Percentiles rank a stretch among this genome's conserved stretches.
Conservation (phyloP, 2,329 filamentous ascomycete species). For the Sarocladium oryzae region DNA sequence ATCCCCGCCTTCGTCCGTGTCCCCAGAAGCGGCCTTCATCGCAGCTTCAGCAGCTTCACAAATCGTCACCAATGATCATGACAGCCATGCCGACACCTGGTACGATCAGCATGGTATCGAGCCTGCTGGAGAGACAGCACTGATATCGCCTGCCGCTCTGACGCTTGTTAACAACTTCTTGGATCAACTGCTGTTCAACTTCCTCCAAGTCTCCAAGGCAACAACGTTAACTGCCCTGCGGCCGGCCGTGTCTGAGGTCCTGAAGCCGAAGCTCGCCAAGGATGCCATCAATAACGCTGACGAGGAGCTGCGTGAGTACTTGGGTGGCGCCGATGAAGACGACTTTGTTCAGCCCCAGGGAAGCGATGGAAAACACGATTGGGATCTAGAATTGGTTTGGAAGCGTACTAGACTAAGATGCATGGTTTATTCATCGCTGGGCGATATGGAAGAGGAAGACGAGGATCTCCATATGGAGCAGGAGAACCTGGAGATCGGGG, state of each 20-base stretch:
- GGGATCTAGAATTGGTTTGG: slow-evolving; percentile 91
- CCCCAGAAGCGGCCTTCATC: slow-evolving; percentile 80
- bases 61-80: slow-evolving; percentile 83
- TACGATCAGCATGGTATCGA: slow-evolving; percentile 63
- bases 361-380: slow-evolving; percentile 48
- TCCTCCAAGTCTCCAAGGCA: slow-evolving; percentile 73
- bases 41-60: slow-evolving; percentile 82
- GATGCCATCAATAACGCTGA: slow-evolving; percentile 79
- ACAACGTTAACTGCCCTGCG: slow-evolving; percentile 69
- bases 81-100: slow-evolving; percentile 64
- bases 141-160: slow-evolving; percentile 68
- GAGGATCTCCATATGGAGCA: slow-evolving; percentile 84
- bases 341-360: slow-evolving; percentile 54
- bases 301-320: slow-evolving; percentile 80
- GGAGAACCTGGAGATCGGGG: slow-evolving; percentile 60
- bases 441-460: slow-evolving; percentile 96
- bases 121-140: slow-evolving; percentile 58
- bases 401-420: slow-evolving; percentile 87
- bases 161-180: slow-evolving; percentile 84
- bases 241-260: slow-evolving; percentile 75
- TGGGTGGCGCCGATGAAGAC: slow-evolving; percentile 73
- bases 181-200: slow-evolving; percentile 86
- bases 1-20: slow-evolving; percentile 61
- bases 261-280: slow-evolving; percentile 83
- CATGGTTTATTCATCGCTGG: slow-evolving; percentile 96